Evolutionary conservation across 352 stramenopile genomes (phyloP).

Genomic region (Globisporangium solare): DNA sequence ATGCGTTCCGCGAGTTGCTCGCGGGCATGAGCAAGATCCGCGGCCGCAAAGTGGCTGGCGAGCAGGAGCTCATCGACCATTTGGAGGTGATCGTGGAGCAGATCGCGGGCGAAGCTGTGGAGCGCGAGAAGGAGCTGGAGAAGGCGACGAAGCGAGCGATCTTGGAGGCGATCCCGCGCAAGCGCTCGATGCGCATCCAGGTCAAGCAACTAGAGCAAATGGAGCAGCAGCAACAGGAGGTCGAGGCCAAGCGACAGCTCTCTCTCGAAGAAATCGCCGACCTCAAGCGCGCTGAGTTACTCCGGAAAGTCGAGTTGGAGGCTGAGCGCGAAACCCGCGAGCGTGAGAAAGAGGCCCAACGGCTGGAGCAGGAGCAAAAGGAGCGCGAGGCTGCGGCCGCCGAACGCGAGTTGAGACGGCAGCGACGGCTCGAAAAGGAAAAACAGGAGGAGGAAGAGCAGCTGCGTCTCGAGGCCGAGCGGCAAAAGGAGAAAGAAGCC

Average conservation of each 20-base stretch:
- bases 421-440: slow-evolving; percentile 63
- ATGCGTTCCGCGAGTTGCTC: slow-evolving; percentile 51
- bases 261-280: slow-evolving; percentile 63
- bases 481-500: slow-evolving; percentile 44
- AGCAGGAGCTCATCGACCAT: slow-evolving; percentile 74
- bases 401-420: slow-evolving; percentile 51
- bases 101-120: slow-evolving; percentile 57
- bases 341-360: slow-evolving; percentile 43
- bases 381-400: slow-evolving; percentile 45
- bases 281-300: slow-evolving; percentile 60
- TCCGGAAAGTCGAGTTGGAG: slow-evolving; percentile 63
- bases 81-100: slow-evolving; percentile 79
- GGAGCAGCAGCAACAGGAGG: slow-evolving; percentile 64
- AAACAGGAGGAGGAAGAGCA: slow-evolving; percentile 34
- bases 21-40: slow-evolving; percentile 50
- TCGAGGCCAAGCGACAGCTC: slow-evolving; percentile 49
- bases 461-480: slow-evolving; percentile 27
- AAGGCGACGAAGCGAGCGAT: slow-evolving; percentile 75
- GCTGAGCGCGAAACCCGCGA: slow-evolving; percentile 53
- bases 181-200: slow-evolving; percentile 77
- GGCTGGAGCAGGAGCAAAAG: slow-evolving; percentile 43
- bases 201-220: slow-evolving; percentile 81
- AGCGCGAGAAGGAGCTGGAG: slow-evolving; percentile 50
- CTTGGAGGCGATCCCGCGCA: slow-evolving; percentile 78
- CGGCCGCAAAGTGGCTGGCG: slow-evolving; percentile 61